Evolutionary conservation across 202 grass and related monocot species (phyloP).

Genomic region (Cymbopogon flexuosus): DNA sequence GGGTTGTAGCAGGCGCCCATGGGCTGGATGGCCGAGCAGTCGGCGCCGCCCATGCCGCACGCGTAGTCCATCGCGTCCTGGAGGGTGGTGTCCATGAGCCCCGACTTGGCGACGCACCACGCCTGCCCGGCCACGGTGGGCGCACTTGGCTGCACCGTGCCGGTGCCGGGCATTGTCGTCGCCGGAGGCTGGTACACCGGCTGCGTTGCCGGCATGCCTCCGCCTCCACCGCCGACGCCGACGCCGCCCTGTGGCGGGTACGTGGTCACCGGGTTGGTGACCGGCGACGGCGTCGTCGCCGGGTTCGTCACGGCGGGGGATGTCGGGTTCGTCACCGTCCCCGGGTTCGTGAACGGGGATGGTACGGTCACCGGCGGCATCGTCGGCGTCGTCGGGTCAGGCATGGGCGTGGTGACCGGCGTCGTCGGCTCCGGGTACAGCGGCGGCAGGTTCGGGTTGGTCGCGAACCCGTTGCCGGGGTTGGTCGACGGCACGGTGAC

Average conservation of each 20-base stretch:
- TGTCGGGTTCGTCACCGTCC: too few relatives aligned
- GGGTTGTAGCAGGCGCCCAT: conserved; percentile 88
- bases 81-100: conserved; percentile 37
- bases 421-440: conserved; percentile 43
- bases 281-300: conserved; percentile 50
- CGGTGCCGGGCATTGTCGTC: conserved; percentile 38
- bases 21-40: conserved; percentile 80
- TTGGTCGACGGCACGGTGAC: conserved; percentile 60
- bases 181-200: conserved; percentile 29
- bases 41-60: conserved; percentile 73
- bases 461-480: conserved; percentile 36
- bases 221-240: conserved; percentile 25
- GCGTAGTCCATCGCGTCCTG: conserved; percentile 77
- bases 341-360: conserved; percentile 34
- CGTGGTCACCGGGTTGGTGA: conserved; percentile 64
- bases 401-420: conserved; percentile 37
- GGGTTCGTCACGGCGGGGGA: conserved; percentile 34
- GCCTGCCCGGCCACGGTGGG: conserved; percentile 49
- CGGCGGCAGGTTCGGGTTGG: conserved; percentile 50
- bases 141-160: conserved; percentile 41
- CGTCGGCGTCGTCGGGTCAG: conserved; percentile 37
- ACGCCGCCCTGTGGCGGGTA: background rate
- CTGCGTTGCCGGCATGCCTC: conserved; percentile 22
- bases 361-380: conserved; percentile 19
- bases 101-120: conserved; percentile 83